Evolutionary conservation across 2,329 filamentous ascomycete genomes (phyloP).

Genomic region (Hymenoscyphus scutula): DNA sequence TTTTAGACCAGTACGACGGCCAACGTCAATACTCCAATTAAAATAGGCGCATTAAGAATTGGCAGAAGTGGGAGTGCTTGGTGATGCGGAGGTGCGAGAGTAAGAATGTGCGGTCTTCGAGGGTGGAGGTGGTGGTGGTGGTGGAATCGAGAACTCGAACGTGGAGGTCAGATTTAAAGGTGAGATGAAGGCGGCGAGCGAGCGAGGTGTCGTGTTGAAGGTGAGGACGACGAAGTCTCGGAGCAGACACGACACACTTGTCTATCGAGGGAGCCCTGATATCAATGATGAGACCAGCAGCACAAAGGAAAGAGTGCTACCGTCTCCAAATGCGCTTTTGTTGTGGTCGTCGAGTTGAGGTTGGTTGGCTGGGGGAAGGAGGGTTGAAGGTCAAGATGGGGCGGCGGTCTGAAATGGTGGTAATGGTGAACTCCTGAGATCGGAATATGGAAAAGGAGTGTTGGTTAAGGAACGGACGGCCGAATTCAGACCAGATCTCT

Average conservation of each 20-base stretch:
- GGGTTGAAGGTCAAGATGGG: background rate
- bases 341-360: background rate
- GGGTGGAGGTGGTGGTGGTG: background rate
- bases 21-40: conserved; percentile 17
- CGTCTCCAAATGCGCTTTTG: background rate
- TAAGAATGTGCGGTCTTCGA: background rate
- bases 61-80: conserved; percentile 6
- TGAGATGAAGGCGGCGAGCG: background rate
- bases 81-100: background rate
- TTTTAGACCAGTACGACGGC: conserved; percentile 20
- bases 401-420: background rate
- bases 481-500: conserved; percentile 14
- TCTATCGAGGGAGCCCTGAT: background rate
- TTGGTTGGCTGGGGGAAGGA: background rate
- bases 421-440: background rate
- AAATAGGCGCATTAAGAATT: conserved; percentile 18
- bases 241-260: background rate
- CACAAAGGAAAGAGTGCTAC: background rate
- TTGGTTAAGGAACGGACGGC: conserved; percentile 15
- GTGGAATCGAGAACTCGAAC: conserved; percentile 2
- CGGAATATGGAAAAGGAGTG: conserved; percentile 9
- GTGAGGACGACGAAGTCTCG: background rate
- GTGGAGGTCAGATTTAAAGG: background rate
- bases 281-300: background rate
- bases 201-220: background rate